Conservation (phyloP, 305 asterid genomes). For the Stenogyne calaminthoides region DNA sequence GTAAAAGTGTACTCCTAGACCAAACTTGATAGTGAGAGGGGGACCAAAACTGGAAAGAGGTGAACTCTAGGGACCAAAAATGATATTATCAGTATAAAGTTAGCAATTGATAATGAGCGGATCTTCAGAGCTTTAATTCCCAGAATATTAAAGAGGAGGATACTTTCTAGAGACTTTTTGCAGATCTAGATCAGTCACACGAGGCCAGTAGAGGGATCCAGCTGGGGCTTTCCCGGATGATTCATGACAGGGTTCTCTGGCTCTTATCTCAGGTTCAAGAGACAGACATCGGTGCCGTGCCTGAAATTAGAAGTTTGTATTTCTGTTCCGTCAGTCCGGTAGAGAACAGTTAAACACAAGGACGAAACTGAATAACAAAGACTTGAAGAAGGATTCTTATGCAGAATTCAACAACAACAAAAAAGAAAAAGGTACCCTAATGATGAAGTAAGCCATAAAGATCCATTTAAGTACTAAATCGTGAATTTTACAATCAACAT, state of each 20-base stretch:
- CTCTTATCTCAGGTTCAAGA: constrained; percentile 45
- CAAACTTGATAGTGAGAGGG: too few species aligned
- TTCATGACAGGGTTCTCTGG: constrained; percentile 38
- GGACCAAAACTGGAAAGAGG: too few species aligned
- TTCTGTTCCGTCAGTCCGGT: not conserved
- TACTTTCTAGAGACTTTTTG: constrained; percentile 55
- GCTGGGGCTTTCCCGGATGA: constrained; percentile 33
- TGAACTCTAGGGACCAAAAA: too few species aligned
- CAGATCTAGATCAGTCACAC: constrained; percentile 44
- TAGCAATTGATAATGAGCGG: constrained; percentile 5
- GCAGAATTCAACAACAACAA: not conserved
- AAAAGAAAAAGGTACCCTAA: not conserved
- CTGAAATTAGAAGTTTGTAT: constrained; percentile 40
- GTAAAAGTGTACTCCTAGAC: too few species aligned
- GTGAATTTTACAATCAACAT: not conserved
- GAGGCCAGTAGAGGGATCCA: constrained; percentile 58
- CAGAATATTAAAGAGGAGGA: constrained; percentile 44
- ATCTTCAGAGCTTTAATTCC: constrained; percentile 20
- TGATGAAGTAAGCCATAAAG: not conserved
- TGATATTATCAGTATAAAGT: not conserved
- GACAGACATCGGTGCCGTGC: constrained; percentile 55
- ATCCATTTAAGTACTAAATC: not conserved
- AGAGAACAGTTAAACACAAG: not conserved
- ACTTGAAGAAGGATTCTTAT: not conserved
- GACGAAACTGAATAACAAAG: constrained; percentile 3